A percentile compares a stretch with the other conserved stretches of the same genome.
phyloP scores from a whole-genome alignment of 2,329 filamentous ascomycete genomes.

The Parastagonospora avenae region DNA sequence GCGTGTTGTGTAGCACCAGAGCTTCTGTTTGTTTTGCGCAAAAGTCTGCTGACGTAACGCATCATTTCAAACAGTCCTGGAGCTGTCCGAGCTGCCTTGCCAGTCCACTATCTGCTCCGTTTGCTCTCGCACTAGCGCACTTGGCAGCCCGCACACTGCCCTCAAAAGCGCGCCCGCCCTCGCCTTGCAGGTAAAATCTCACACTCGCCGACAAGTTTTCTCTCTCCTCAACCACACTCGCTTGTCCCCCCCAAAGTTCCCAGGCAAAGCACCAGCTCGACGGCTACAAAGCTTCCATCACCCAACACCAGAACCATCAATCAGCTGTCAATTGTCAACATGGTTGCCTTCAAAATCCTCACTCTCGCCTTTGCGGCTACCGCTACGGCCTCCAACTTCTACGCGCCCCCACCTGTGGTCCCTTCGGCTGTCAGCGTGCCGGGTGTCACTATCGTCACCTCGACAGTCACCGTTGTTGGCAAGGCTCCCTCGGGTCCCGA shows the following conservation, averaged over 20 bases:
- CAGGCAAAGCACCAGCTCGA: not conserved
- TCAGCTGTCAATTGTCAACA: not conserved
- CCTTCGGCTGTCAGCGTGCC: not conserved
- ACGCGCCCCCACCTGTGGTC: not conserved
- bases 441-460: not conserved
- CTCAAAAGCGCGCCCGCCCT: not conserved
- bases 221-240: conserved; percentile 2
- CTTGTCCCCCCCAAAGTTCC: not conserved
- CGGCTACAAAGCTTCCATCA: not conserved
- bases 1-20: not conserved
- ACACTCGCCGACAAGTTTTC: not conserved
- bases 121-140: not conserved
- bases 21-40: not conserved
- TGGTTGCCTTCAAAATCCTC: not conserved
- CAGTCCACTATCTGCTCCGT: not conserved
- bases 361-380: not conserved
- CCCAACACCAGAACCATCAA: not conserved
- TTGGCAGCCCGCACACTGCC: not conserved
- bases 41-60: not conserved
- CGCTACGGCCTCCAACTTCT: not conserved
- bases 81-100: not conserved
- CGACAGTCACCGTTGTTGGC: not conserved
- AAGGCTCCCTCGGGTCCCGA: not conserved
- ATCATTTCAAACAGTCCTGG: not conserved
- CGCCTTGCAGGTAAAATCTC: not conserved